Base-by-base conservation (phyloP, 805 yeast genomes). In the Sugiyamaella qingdaonensis region DNA sequence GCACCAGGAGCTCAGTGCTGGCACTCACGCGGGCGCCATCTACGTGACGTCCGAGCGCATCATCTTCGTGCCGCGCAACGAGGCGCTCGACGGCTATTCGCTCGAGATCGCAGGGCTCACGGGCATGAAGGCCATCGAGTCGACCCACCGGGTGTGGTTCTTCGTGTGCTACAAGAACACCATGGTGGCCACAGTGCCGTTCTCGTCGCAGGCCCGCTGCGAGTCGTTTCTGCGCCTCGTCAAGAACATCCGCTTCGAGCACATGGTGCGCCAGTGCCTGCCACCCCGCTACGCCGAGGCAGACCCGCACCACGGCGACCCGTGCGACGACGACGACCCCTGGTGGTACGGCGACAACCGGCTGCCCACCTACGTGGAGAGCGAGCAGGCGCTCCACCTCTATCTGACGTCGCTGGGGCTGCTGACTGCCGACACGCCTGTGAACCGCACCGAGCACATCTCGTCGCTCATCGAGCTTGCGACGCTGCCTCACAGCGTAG, bases 161-260 rank as follows among this genome's bases (percentile, higher is more conserved):
- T 58, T 62, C 32, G 55, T 59, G 24, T 53, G 59, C 42, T 61
- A 61, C 48, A 49, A 49, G 13, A 55, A 51, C 37, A 55, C 57
- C 34, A 46, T 54, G 35, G 52, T 65, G 46, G 55, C 60, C 44
- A 54, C 67, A 0, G 57, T 66, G 14, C 66, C 66, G n/a, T 66
- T 64, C 48, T 55, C 68, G 10, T 52, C 63, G 1, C 52, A 55
- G 27, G 46, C 50, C 14, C 58, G 65, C 8, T 60, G 67, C 13
- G 49, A 59, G 14, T 57, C 64, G 29, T 63, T 66, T 46, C 53
- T 63, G 33, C 58, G 62, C 36, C 55, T 64, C 37, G 58, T 65
- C 36, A 55, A 68, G 34, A 66, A 65, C 52, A 57, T 66, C 24
- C 62, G 66, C 27, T 65, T 66, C 42, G 70, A 66, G 53, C 67